Evolutionary conservation across 78 protist species (phyloP).

Genomic region (Thecamonas trahens): DNA sequence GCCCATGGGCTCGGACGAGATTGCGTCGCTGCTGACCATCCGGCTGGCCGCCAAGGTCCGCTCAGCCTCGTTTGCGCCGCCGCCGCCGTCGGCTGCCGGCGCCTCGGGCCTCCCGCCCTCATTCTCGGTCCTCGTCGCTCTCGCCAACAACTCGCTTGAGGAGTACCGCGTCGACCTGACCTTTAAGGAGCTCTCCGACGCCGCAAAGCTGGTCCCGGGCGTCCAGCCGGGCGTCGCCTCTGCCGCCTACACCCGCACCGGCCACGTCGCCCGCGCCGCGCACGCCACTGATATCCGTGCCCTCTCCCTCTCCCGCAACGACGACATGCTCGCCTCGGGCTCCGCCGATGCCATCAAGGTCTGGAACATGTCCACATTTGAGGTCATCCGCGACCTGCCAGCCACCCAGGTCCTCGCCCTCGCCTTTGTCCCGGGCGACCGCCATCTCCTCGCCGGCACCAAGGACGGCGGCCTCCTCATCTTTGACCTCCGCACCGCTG

Average conservation of each 20-base stretch:
- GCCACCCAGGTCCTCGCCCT: constrained; percentile 66
- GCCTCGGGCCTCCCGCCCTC: neutral
- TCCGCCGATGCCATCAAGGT: constrained; percentile 39
- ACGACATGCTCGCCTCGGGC: constrained; percentile 14
- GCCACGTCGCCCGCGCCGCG: constrained; percentile 42
- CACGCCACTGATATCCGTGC: constrained; percentile 73
- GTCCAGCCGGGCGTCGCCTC: no score
- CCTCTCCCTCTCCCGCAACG: constrained; percentile 46
- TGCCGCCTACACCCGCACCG: no score
- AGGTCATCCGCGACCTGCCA: constrained; percentile 54
- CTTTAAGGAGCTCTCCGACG: neutral
- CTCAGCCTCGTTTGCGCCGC: neutral
- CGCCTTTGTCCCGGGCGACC: constrained; percentile 72
- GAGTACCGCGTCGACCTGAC: constrained; percentile 8
- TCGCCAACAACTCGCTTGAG: constrained; percentile 46
- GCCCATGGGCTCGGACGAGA: no score
- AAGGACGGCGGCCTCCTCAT: constrained; percentile 75
- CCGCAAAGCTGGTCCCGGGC: no score
- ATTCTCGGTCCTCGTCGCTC: constrained; percentile 21
- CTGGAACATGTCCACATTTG: constrained; percentile 51
- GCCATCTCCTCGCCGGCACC: constrained; percentile 81
- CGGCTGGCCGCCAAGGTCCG: constrained; percentile 3
- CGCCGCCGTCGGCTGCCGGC: neutral
- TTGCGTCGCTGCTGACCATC: neutral
- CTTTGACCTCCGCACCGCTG: constrained; percentile 61